These are phyloP conservation scores for Lignosus rhinocerotis DNA, from an alignment of 1,284 basidiomycete species.

Conservation along the genomic window DNA sequence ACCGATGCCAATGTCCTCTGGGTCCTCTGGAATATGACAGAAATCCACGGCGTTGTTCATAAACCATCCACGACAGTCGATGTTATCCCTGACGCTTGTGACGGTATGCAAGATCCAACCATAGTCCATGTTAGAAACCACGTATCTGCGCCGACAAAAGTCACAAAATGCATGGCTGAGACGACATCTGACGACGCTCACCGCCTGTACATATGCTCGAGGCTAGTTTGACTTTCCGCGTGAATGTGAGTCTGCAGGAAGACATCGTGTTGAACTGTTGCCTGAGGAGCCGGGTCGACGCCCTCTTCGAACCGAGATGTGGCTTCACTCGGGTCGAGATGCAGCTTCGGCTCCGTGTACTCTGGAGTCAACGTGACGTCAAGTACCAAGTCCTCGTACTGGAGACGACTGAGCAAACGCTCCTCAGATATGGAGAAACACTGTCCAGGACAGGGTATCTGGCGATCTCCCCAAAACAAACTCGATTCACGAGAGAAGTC, in stretches of 20 bases:
- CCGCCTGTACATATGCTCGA: background rate
- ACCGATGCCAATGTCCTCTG: conserved; percentile 10
- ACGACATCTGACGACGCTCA: background rate
- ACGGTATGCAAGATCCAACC: conserved; percentile 9
- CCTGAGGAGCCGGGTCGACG: background rate
- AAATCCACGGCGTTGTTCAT: background rate
- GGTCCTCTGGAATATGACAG: conserved; percentile 1
- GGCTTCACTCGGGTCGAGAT: background rate
- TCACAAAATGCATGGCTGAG: no score
- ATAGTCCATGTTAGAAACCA: background rate
- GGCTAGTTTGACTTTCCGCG: background rate
- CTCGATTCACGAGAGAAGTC: background rate
- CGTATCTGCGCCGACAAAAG: background rate
- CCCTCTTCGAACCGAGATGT: background rate
- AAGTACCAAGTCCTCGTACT: background rate
- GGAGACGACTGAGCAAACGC: background rate
- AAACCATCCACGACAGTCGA: conserved; percentile 11
- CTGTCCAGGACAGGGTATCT: conserved; percentile 4
- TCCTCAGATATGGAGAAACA: conserved; percentile 3
- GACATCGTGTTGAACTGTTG: background rate
- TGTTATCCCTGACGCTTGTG: conserved; percentile 2
- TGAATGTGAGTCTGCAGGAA: background rate
- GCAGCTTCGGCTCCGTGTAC: background rate
- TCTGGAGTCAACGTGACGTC: background rate
- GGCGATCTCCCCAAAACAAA: background rate